Base-by-base conservation (phyloP, 768 basidiomycete species). In the Brasilioporus rufonigricans region DNA sequence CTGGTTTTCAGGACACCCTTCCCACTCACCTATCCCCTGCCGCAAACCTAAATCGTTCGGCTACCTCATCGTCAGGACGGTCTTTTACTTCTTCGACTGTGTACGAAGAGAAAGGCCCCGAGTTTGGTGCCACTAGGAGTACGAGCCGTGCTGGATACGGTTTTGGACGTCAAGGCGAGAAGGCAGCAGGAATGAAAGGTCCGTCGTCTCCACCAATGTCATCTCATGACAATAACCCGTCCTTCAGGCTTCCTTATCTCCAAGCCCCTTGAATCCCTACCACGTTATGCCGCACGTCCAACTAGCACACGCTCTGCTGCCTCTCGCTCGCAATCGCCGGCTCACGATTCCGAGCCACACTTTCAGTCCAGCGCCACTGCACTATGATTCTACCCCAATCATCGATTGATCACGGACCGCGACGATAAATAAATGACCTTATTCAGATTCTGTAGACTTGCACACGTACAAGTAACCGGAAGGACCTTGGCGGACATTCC, bases 121-220 rank as follows among this genome's bases (percentile, higher is more conserved):
- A 71, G 44, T 64, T 61, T 33, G 53, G 61, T 51, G 56, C 59
- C 1, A 43, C 44, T 29, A 59, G 65, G 32, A 60, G 57, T 53
- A 56, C 18, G 24, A 71, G 60, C 57, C 81, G 79, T 64, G 72
- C 76, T 48, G 82, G 85, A 12, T 81, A 84, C 58, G 89, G 90
- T n/a, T 93, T 93, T 62, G 89, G 90, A 36, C 78, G 84, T 55
- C 86, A 88, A 62, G 89, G 83, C 5, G 87, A 91, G 71, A 88
- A 87, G 71, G 79, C 80, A 49, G 88, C 87, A 11, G 83, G 76
- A 10, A 69, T 83, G 61, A 82, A 75, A 64, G 88, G 87, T 71
- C 53, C 31, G 69, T 55, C 35, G 6, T 45, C 1, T 52, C 21
- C 46, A 18, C 29, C 57, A 39, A 36, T 62, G 26, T 43, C 24